phyloP scores from a whole-genome alignment of 2,329 filamentous ascomycete species.

The Fusarium verticillioides region DNA sequence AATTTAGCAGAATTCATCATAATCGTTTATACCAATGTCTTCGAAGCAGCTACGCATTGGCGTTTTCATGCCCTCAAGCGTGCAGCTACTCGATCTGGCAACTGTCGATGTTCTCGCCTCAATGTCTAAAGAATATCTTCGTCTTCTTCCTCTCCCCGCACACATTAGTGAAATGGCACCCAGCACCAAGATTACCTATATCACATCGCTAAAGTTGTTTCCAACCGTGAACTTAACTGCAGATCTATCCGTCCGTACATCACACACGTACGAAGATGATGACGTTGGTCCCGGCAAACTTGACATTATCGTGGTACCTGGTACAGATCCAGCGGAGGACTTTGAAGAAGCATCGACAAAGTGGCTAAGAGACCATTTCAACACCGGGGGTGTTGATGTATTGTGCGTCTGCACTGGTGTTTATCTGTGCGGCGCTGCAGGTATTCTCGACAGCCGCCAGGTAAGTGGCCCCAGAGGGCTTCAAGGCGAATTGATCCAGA shows the following conservation, averaged over 20 bases:
- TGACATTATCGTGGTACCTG: conserved; percentile 63
- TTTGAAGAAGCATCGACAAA: conserved; percentile 50
- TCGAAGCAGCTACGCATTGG: conserved; percentile 55
- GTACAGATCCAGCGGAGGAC: conserved; percentile 54
- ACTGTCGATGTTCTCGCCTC: conserved; percentile 61
- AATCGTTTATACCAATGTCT: conserved; percentile 16
- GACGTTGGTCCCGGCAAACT: conserved; percentile 62
- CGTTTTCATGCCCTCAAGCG: conserved; percentile 60
- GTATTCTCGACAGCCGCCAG: conserved; percentile 57
- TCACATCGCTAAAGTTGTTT: conserved; percentile 53
- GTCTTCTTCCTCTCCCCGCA: conserved; percentile 47
- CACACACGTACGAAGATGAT: conserved; percentile 56
- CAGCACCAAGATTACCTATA: conserved; percentile 57
- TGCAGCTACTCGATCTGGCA: conserved; percentile 63
- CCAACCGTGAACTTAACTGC: conserved; percentile 56
- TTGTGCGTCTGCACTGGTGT: conserved; percentile 64
- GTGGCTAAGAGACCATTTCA: conserved; percentile 58
- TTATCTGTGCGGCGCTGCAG: conserved; percentile 60
- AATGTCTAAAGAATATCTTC: conserved; percentile 59
- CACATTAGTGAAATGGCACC: conserved; percentile 56
- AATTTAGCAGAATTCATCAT: not conserved
- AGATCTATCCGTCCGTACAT: conserved; percentile 51
- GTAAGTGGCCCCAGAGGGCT: conserved; percentile 60
- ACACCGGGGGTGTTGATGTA: conserved; percentile 56
- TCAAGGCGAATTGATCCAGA: conserved; percentile 53